Conservation (phyloP, 1,284 basidiomycete species). For the Ceratobasidium sp. region DNA sequence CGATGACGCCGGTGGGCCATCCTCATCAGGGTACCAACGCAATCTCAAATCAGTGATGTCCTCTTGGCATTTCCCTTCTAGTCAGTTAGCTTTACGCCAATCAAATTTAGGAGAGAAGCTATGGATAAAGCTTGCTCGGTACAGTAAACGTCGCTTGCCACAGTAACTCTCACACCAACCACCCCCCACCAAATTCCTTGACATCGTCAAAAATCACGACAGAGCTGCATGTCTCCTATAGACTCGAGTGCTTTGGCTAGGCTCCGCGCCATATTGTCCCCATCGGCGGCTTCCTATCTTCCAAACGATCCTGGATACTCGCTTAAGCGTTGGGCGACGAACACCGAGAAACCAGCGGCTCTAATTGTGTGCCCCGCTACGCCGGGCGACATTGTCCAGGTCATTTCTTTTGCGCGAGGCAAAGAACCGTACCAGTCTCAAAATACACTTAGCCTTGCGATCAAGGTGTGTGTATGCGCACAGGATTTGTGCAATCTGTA, state of each 20-base stretch:
- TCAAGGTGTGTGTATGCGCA: constrained; percentile 27
- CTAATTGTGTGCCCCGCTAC: constrained; percentile 5
- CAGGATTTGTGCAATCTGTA: neutral
- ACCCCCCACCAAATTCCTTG: too few relatives aligned
- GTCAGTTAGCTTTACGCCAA: too few relatives aligned
- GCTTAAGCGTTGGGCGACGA: constrained; percentile 37
- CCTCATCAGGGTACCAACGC: too few relatives aligned
- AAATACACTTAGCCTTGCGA: constrained; percentile 13
- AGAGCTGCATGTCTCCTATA: constrained; percentile 17
- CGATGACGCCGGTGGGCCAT: too few relatives aligned
- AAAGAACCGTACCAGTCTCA: neutral
- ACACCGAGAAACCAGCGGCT: constrained; percentile 26
- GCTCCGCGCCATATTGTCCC: neutral
- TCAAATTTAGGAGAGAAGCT: too few relatives aligned
- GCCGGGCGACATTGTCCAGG: constrained; percentile 1
- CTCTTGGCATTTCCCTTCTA: too few relatives aligned
- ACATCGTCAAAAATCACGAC: too few relatives aligned
- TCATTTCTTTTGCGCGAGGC: constrained; percentile 32
- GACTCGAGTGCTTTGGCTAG: neutral
- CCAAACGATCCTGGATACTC: constrained; percentile 28
- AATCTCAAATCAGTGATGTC: too few relatives aligned
- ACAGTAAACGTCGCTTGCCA: too few relatives aligned
- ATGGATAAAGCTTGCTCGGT: too few relatives aligned
- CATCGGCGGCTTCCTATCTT: neutral
- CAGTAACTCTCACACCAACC: too few relatives aligned